Conservation (phyloP, 441 rosid genomes). For the Pelargonium cotyledonis region DNA sequence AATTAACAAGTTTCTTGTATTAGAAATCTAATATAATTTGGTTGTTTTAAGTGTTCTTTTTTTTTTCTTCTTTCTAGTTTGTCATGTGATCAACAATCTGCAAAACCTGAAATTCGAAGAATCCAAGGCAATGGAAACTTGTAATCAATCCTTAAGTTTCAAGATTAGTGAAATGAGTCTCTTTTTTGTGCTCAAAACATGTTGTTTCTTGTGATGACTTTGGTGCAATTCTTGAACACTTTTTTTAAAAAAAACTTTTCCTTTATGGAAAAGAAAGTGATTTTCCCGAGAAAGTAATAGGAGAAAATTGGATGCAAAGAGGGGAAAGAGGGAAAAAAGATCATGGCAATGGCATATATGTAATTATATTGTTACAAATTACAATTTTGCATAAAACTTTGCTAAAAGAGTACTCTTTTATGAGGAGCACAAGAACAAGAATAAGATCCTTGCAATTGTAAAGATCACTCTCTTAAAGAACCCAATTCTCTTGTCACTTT, state of each 20-base stretch:
- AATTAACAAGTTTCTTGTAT: no score
- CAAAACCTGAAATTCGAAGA: no score
- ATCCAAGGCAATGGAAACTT: background rate
- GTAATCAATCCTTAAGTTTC: background rate
- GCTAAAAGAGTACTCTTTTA: slow-evolving; percentile 23
- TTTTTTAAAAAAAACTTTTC: background rate
- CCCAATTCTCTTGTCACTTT: background rate
- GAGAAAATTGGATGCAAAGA: background rate
- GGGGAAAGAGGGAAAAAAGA: slow-evolving; percentile 5
- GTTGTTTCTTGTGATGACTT: slow-evolving; percentile 2
- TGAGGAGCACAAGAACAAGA: background rate
- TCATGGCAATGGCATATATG: slow-evolving; percentile 9
- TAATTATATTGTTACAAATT: background rate
- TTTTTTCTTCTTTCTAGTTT: no score
- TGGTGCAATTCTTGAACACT: background rate
- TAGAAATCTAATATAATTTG: no score
- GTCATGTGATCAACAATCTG: no score
- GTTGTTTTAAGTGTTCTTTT: no score
- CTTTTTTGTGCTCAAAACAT: background rate
- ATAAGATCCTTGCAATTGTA: background rate
- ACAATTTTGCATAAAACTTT: slow-evolving; percentile 9
- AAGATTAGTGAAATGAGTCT: background rate
- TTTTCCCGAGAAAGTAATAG: slow-evolving; percentile 17
- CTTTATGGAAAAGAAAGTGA: slow-evolving; percentile 22
- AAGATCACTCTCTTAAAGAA: slow-evolving; percentile 15